Conservation (phyloP, 768 basidiomycete genomes). For the Boletus subparvulus region DNA sequence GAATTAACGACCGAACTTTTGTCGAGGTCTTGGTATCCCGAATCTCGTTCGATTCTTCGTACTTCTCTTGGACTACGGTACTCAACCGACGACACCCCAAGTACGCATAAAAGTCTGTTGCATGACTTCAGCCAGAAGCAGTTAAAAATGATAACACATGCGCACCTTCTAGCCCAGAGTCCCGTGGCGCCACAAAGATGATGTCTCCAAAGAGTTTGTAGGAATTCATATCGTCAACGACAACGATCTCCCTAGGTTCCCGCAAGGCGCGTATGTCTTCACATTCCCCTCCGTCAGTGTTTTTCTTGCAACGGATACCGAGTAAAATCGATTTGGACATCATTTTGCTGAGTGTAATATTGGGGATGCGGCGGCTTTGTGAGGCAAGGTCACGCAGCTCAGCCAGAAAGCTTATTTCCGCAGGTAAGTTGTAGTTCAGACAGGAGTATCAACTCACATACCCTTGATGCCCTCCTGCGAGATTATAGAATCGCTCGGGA, state of each 20-base stretch:
- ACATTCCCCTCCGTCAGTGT: conserved; percentile 53
- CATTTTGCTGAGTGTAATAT: conserved; percentile 54
- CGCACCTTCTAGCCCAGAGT: conserved; percentile 76
- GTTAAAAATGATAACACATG: neutral
- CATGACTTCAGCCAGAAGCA: neutral
- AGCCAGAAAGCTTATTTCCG: conserved; percentile 56
- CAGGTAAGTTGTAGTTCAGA: neutral
- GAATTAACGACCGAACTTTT: conserved; percentile 55
- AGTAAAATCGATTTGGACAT: conserved; percentile 66
- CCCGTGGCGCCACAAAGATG: conserved; percentile 76
- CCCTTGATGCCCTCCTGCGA: conserved; percentile 64
- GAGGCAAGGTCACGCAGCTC: conserved; percentile 82
- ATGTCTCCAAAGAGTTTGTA: conserved; percentile 71
- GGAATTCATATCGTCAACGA: conserved; percentile 80
- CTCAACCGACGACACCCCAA: conserved; percentile 55
- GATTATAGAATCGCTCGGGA: conserved; percentile 63
- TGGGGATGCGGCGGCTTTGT: conserved; percentile 53
- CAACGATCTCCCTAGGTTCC: conserved; percentile 62
- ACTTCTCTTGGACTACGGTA: conserved; percentile 60
- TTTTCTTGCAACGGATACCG: conserved; percentile 57
- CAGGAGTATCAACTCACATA: conserved; percentile 33
- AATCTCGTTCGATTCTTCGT: conserved; percentile 53
- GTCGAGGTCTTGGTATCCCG: conserved; percentile 42
- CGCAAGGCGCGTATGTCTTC: conserved; percentile 54
- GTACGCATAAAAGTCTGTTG: conserved; percentile 61